Evolutionary conservation across 2,329 filamentous ascomycete genomes (phyloP), one percentile per base, ranked within the genome.

Genomic region (Elsinoe ampelina): DNA sequence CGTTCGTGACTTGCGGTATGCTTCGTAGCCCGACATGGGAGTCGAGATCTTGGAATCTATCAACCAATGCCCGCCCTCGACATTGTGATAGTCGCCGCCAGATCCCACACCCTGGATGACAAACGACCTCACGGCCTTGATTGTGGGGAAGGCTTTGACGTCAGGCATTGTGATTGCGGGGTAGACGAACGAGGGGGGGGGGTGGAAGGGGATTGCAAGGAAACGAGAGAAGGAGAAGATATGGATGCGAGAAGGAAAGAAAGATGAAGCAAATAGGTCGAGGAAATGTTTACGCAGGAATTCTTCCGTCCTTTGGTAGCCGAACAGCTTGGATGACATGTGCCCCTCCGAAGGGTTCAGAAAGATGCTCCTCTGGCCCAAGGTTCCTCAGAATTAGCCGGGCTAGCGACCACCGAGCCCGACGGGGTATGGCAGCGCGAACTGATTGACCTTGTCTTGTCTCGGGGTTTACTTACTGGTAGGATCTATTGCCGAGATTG

Each of bases 11-110:
- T 85, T 82, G 63, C 90, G 84, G 72, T 95, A 96, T 64, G 91
- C 77, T 62, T 93, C 87, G 81, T 91, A 95, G 71, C 83, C 81
- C 51, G 89, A 92, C 80, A 91, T 95, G 5, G 91, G 91, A 0
- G 90, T 96, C 1, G 91, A 90, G 68, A 96, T 96, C 63, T 91
- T 85, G 60, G 86, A 86, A 73, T 95, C 91, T 62, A 96, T 87
- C 64, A 96, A 77, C 91, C 90, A 95, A 71, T 76, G 74, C 32
- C 75, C 75, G 47, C 75, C 77, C 68, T 89, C 80, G 66, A 95
- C 91, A 78, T 96, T 95, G 78, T 96, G 91, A 71, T 96, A 96
- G 69, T 92, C 87, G 60, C 87, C 86, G 58, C 86, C 86, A 72
- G 72, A 72, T 57, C 74, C 73, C 12, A 79, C 81, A 30, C 85